Conservation (phyloP, 1,284 basidiomycete species). For the Moesziomyces sp. region DNA sequence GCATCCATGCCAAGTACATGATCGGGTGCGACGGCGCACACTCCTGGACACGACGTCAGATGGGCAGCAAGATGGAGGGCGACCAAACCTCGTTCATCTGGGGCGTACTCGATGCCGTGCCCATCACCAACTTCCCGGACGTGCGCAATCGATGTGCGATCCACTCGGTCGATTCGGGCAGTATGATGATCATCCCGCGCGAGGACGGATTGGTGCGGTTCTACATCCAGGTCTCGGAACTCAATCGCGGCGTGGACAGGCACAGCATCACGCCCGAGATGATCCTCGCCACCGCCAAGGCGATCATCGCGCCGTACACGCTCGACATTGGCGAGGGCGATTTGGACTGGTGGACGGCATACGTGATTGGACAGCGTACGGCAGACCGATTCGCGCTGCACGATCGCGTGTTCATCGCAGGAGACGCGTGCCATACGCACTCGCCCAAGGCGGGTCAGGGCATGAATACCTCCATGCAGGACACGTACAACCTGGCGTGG, state of each 20-base stretch:
- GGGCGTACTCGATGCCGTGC: slow-evolving; percentile 55
- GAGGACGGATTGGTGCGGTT: slow-evolving; percentile 75
- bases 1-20: slow-evolving; percentile 41
- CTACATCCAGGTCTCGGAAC: slow-evolving; percentile 77
- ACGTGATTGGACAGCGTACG: slow-evolving; percentile 42
- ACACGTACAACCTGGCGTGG: slow-evolving; percentile 69
- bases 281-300: slow-evolving; percentile 75
- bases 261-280: slow-evolving; percentile 74
- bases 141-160: slow-evolving; percentile 77
- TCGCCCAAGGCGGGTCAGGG: slow-evolving; percentile 79
- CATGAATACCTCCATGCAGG: slow-evolving; percentile 85
- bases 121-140: slow-evolving; percentile 72
- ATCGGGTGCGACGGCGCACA: slow-evolving; percentile 46
- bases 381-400: slow-evolving; percentile 31
- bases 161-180: slow-evolving; percentile 71
- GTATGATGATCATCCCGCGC: slow-evolving; percentile 80
- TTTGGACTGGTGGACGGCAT: slow-evolving; percentile 78
- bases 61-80: slow-evolving; percentile 63
- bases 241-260: slow-evolving; percentile 76
- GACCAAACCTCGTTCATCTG: slow-evolving; percentile 68
- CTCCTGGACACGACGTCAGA: slow-evolving; percentile 32
- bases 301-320: slow-evolving; percentile 77
- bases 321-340: slow-evolving; percentile 72
- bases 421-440: slow-evolving; percentile 75
- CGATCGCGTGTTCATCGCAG: slow-evolving; percentile 33